Percentiles rank a stretch among this genome's conserved stretches.
Conservation (phyloP, 371 early-diverging fungal genomes). For the Coemansia sp. region DNA sequence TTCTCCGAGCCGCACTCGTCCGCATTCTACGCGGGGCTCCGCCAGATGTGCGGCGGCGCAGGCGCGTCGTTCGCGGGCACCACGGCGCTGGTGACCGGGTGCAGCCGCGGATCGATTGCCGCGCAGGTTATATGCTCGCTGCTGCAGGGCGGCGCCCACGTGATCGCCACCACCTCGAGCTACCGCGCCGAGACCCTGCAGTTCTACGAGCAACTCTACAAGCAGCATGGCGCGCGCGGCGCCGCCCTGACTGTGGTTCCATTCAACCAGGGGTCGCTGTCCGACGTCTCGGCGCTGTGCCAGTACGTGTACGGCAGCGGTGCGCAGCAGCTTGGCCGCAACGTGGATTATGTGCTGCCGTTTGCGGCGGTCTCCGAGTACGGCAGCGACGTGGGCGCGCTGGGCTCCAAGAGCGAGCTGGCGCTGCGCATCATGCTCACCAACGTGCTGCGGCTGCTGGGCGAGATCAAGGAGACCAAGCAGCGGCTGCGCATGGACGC, state of each 20-base stretch:
- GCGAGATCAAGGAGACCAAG: conserved; percentile 79
- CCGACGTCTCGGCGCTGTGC: conserved; percentile 78
- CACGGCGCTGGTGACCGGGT: conserved; percentile 88
- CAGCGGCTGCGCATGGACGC: conserved; percentile 69
- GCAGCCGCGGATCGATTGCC: conserved; percentile 92
- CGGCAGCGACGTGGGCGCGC: conserved; percentile 82
- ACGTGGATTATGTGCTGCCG: conserved; percentile 92
- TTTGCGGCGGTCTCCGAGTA: conserved; percentile 94
- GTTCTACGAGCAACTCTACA: conserved; percentile 89
- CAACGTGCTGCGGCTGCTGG: conserved; percentile 61
- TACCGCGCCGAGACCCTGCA: conserved; percentile 77
- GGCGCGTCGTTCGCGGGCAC: conserved; percentile 82
- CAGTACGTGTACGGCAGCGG: conserved; percentile 78
- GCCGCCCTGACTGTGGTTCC: conserved; percentile 90
- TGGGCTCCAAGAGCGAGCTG: conserved; percentile 87
- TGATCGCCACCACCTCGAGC: conserved; percentile 91
- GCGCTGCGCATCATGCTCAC: conserved; percentile 64
- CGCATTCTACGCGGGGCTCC: conserved; percentile 72
- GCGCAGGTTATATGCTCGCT: conserved; percentile 83
- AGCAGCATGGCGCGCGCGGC: conserved; percentile 84
- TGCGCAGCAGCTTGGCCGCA: conserved; percentile 85
- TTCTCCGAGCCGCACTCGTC: conserved; percentile 64
- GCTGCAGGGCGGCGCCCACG: conserved; percentile 87
- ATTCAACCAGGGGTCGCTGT: conserved; percentile 90
- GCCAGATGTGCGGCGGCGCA: conserved; percentile 62